These are phyloP conservation scores for Hawksworthiomyces lignivorus DNA, from an alignment of 2,329 filamentous ascomycete species.

Conservation along the genomic window DNA sequence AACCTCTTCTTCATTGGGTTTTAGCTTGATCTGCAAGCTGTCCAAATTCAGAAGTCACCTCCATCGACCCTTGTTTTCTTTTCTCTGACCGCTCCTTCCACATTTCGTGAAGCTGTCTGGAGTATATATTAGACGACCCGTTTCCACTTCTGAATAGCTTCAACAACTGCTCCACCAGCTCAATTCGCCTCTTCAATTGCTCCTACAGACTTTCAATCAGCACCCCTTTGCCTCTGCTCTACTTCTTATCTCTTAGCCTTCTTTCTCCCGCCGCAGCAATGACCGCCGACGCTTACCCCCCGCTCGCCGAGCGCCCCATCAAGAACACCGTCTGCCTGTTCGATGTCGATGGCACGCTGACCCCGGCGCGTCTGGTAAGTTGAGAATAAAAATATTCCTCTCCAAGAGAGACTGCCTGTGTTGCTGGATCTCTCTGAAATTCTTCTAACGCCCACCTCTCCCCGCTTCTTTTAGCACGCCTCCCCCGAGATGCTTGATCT, in stretches of 20 bases:
- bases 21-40: background rate
- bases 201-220: background rate
- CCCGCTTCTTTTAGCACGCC: conserved; percentile 53
- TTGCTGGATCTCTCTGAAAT: too few species aligned
- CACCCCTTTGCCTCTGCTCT: background rate
- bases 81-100: conserved; percentile 9
- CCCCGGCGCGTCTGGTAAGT: conserved; percentile 67
- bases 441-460: background rate
- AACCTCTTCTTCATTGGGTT: background rate
- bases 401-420: too few species aligned
- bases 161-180: background rate
- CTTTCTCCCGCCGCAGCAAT: conserved; percentile 3
- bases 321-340: conserved; percentile 94
- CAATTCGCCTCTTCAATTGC: background rate
- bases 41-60: conserved; percentile 1
- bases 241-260: background rate
- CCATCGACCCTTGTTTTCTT: background rate
- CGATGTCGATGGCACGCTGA: conserved; percentile 91
- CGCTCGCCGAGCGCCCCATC: conserved; percentile 74
- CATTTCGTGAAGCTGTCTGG: background rate
- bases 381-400: too few species aligned
- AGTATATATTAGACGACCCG: background rate
- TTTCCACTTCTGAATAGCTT: background rate
- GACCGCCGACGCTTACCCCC: conserved; percentile 45
- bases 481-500: conserved; percentile 76